Percentiles rank a stretch among this genome's conserved stretches.
Conservation (phyloP, 305 asterid genomes). For the Solanum hybrid region DNA sequence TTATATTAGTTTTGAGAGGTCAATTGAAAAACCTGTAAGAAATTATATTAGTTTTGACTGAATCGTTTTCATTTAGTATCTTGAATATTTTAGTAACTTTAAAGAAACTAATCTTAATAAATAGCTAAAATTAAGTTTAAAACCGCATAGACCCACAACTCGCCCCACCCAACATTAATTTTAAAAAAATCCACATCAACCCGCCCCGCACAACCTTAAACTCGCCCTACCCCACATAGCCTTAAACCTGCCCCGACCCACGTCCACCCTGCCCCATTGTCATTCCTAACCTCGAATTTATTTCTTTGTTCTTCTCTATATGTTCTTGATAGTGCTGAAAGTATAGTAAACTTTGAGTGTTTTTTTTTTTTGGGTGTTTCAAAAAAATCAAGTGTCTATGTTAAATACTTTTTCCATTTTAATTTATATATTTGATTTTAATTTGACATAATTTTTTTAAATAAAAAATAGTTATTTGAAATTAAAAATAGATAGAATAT, state of each 20-base stretch:
- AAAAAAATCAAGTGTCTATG: not conserved
- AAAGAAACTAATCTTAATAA: not conserved
- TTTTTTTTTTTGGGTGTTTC: not conserved
- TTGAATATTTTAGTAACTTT: no score
- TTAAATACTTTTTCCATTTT: no score
- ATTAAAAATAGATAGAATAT: not conserved
- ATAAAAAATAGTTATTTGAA: not conserved
- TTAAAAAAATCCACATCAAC: not conserved
- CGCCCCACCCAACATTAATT: not conserved
- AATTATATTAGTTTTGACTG: not conserved
- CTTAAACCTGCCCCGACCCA: not conserved
- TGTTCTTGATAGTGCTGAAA: not conserved
- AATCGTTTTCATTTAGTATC: not conserved
- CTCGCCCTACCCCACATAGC: not conserved
- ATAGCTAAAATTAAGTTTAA: not conserved
- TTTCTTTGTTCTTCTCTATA: not conserved
- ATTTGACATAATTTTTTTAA: no score
- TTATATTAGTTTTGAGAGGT: no score
- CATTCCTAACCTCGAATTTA: not conserved
- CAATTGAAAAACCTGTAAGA: not conserved
- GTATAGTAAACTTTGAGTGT: not conserved
- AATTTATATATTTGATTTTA: no score
- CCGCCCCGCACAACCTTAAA: not conserved
- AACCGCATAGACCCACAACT: not conserved
- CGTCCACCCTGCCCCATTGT: not conserved